phyloP scores from a whole-genome alignment of 1,284 basidiomycete species.

The Golubevia sp. region DNA sequence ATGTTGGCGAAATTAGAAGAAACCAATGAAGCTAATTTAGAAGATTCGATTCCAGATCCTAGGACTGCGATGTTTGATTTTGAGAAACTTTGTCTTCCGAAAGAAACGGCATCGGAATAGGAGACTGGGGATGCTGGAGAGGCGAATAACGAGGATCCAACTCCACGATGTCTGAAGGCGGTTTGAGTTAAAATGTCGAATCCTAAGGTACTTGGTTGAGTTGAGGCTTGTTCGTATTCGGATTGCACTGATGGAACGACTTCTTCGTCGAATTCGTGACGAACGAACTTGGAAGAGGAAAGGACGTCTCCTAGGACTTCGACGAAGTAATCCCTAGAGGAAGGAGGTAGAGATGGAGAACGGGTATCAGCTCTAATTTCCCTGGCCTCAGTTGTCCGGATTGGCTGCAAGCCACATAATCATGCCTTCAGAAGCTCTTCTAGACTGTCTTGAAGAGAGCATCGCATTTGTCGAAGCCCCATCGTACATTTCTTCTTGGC shows the following conservation, averaged over 20 bases:
- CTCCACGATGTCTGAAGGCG: slow-evolving; percentile 51
- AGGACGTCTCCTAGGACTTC: slow-evolving; percentile 54
- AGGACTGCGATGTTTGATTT: slow-evolving; percentile 57
- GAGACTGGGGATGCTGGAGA: slow-evolving; percentile 46
- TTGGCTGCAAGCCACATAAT: neutral
- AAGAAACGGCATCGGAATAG: slow-evolving; percentile 30
- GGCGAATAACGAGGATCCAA: slow-evolving; percentile 55
- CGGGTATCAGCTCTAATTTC: neutral
- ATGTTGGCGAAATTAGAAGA: slow-evolving; percentile 35
- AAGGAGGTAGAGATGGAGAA: neutral
- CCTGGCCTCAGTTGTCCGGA: neutral
- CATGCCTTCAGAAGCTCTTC: too few relatives aligned
- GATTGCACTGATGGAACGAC: slow-evolving; percentile 45
- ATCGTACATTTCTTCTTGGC: neutral
- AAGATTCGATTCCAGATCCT: slow-evolving; percentile 43
- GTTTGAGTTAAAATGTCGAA: slow-evolving; percentile 51
- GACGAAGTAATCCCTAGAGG: slow-evolving; percentile 43
- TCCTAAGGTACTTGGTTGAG: slow-evolving; percentile 39
- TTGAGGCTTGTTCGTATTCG: slow-evolving; percentile 40
- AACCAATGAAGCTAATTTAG: slow-evolving; percentile 40
- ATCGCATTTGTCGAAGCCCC: neutral
- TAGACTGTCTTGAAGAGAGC: too few relatives aligned
- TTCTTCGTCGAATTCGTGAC: slow-evolving; percentile 57
- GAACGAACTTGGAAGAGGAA: slow-evolving; percentile 38
- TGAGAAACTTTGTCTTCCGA: slow-evolving; percentile 39